Base-by-base conservation (phyloP, 805 yeast species). In the Schizosaccharomyces osmophilus region DNA sequence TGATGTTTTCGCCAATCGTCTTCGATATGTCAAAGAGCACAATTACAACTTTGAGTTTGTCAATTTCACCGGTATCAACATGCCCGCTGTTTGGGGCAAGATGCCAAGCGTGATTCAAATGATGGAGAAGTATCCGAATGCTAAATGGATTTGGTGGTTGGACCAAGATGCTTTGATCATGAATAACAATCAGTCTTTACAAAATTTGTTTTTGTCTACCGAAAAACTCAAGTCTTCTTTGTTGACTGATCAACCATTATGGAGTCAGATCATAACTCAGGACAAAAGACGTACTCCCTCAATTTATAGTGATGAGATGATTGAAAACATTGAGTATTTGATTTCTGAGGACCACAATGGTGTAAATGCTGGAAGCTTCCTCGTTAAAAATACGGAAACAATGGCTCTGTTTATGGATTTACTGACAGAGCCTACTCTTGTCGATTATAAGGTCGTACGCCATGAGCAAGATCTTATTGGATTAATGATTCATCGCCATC, bases 121-220 rank as follows among this genome's bases (percentile, higher is more conserved):
- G 5, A 69, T 71, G 54, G 66, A 65, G 17, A 54, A 55, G 22
- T 62, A 69, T 62, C 73, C 74, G 4, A 66, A 67, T 2, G 73
- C 69, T 22, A 71, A 72, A 60, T 72, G 74, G 74, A 65, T 72
- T 31, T 72, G 73, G 73, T 72, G 73, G 74, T 65, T 72, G 29
- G 74, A 72, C 61, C 65, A 67, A 5, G 74, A 72, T 48, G 69
- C 69, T 9, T 64, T 72, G 31, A 67, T 72, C 59, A 71, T 69
- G 70, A 70, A 71, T 58, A 67, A 67, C 6, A 51, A 65, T 6
- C 36, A 68, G 17, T 69, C 69, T 26, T 62, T 72, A 6, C 69
- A 66, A 5, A 48, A 62, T 15, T 69, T 69, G 48, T 26, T 72
- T 3, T 64, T 72, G 17, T 60, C 65, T 32, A 70, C 70, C 3